Conservation (phyloP, 228 moss, liverwort and hornwort species). For the Sphagnum fallax region DNA sequence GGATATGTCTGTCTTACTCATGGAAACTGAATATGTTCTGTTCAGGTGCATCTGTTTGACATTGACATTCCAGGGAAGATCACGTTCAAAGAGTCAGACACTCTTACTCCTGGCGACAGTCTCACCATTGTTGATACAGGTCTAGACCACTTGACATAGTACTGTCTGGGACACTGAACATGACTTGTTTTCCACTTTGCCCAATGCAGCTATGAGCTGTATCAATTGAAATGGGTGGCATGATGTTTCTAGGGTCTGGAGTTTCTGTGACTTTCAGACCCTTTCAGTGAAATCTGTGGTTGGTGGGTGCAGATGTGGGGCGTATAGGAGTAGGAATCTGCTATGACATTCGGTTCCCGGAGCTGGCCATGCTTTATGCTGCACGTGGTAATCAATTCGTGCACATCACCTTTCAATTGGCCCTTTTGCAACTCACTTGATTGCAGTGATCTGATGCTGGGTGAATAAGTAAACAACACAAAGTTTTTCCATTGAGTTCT, state of each 20-base stretch:
- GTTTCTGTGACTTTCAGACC: no score
- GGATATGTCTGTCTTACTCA: no score
- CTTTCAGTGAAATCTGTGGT: neutral
- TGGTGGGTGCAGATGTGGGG: conserved; percentile 57
- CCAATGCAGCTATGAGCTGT: no score
- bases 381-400: conserved; percentile 42
- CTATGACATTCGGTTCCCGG: conserved; percentile 88
- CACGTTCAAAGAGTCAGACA: conserved; percentile 83
- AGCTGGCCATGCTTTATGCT: conserved; percentile 84
- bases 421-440: no score
- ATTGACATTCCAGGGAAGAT: conserved; percentile 95
- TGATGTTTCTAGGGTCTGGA: no score
- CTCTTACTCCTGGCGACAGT: conserved; percentile 57
- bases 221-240: no score
- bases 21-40: neutral
- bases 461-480: no score
- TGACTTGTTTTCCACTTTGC: neutral
- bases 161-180: neutral
- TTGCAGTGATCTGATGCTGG: no score
- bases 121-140: conserved; percentile 82
- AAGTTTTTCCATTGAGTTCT: no score
- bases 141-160: conserved; percentile 3
- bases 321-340: conserved; percentile 94
- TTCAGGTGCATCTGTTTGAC: conserved; percentile 88
- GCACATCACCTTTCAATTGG: no score